phyloP scores from a whole-genome alignment of 2,329 filamentous ascomycete species.

The Alternaria metachromatica region DNA sequence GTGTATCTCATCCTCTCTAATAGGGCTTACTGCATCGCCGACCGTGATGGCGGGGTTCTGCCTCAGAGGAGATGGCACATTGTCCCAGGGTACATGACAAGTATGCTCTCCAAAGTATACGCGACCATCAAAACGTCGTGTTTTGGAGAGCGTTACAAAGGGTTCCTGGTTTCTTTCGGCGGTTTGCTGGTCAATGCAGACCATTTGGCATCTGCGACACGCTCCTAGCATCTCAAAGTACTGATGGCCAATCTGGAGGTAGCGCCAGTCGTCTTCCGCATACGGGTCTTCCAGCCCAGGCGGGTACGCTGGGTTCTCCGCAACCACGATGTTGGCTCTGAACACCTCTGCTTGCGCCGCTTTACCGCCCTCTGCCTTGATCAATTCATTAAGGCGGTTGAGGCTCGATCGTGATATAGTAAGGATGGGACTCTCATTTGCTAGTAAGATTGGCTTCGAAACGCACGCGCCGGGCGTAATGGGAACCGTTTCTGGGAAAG shows the following conservation, averaged over 20 bases:
- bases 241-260: slow-evolving; percentile 69
- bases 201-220: slow-evolving; percentile 93
- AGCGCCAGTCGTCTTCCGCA: slow-evolving; percentile 79
- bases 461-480: slow-evolving; percentile 58
- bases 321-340: slow-evolving; percentile 84
- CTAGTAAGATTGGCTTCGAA: slow-evolving; percentile 72
- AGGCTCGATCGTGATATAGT: slow-evolving; percentile 82
- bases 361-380: slow-evolving; percentile 67
- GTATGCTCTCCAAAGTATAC: slow-evolving; percentile 88
- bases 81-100: slow-evolving; percentile 47
- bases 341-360: slow-evolving; percentile 77
- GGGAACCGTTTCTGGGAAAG: slow-evolving; percentile 59
- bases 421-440: slow-evolving; percentile 94
- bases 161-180: slow-evolving; percentile 82
- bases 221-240: slow-evolving; percentile 77
- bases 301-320: slow-evolving; percentile 51
- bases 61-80: slow-evolving; percentile 26
- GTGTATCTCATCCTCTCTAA: slow-evolving; percentile 37
- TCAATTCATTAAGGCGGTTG: slow-evolving; percentile 75
- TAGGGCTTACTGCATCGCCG: slow-evolving; percentile 44
- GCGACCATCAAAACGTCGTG: slow-evolving; percentile 80
- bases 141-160: slow-evolving; percentile 86
- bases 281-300: slow-evolving; percentile 67
- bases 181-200: slow-evolving; percentile 88
- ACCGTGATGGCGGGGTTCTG: slow-evolving; percentile 50